Evolutionary conservation across 768 basidiomycete genomes (phyloP), one percentile per base, ranked within the genome.

Genomic region (Mycena albidolilacea): DNA sequence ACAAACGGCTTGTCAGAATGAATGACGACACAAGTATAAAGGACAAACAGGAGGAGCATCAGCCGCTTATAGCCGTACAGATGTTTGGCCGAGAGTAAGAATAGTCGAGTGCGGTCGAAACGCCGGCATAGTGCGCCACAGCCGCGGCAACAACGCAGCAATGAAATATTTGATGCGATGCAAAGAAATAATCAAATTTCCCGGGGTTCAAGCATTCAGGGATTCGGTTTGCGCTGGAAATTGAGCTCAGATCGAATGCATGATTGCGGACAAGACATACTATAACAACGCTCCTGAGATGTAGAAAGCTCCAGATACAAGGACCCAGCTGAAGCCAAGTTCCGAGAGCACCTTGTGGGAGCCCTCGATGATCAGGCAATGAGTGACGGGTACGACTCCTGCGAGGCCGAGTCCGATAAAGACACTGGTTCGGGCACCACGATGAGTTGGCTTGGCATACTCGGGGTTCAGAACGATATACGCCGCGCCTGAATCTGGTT

Each of bases 161-260:
- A 79, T 97, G 97, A 81, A 98, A 97, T 77, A 97, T 93, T 82
- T 97, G 95, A 84, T 97, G 96, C 21, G 93, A 95, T 0, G 93
- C 88, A 67, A 91, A 87, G 77, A 95, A 88, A 77, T 88, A 87
- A 83, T 97, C 95, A 82, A 96, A 96, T 74, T 82, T 88, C 46
- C 95, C 95, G 7, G 95, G 95, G 8, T 86, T 83, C 72, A 91
- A 82, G 48, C 90, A 86, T 78, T 97, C 96, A 55, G 95, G 96
- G 67, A 95, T 87, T 62, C 95, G 90, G 79, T 92, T 92, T 60
- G 95, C 95, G 82, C 96, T 97, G 81, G 73, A 78, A 71, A 71
- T 65, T 75, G 73, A 79, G 74, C 74, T 69, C 64, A 50, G 58
- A 62, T 63, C 55, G 37, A 60, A 37, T 58, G 60, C 37, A n/a